Percentiles rank a stretch among this genome's conserved stretches.
Evolutionary conservation across 2,329 filamentous ascomycete genomes (phyloP).

Genomic region (Sordariomycetes sp.): DNA sequence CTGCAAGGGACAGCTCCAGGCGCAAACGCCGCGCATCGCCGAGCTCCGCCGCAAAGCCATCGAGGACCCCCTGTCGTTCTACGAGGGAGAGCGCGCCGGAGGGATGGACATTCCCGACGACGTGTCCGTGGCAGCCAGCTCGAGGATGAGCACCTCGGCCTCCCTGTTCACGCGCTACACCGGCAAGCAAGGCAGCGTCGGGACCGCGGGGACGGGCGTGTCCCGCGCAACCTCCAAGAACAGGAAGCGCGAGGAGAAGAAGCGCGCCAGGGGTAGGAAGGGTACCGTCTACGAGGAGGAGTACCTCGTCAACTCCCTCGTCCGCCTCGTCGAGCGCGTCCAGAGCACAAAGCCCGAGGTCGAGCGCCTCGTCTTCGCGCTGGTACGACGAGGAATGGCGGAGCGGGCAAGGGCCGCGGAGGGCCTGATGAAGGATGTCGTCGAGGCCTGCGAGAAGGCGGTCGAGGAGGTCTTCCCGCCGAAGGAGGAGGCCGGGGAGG

Average conservation of each 20-base stretch:
- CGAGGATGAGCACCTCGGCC: constrained; percentile 71
- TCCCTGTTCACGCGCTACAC: constrained; percentile 92
- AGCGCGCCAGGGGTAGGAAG: constrained; percentile 89
- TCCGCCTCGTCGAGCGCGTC: constrained; percentile 73
- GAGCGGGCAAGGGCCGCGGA: constrained; percentile 78
- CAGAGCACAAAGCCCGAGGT: constrained; percentile 66
- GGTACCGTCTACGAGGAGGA: constrained; percentile 97
- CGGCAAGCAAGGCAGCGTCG: constrained; percentile 50
- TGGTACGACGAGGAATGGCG: constrained; percentile 75
- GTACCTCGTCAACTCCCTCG: constrained; percentile 84
- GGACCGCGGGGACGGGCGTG: constrained; percentile 63
- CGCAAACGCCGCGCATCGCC: constrained; percentile 76
- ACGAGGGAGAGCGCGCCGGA: constrained; percentile 62
- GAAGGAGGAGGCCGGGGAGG: constrained; percentile 8
- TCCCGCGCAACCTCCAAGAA: constrained; percentile 82
- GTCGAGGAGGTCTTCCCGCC: constrained; percentile 60
- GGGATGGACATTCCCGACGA: constrained; percentile 78
- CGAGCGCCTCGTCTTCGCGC: constrained; percentile 62
- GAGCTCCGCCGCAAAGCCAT: constrained; percentile 75
- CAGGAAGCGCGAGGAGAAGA: constrained; percentile 82
- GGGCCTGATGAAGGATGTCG: constrained; percentile 62
- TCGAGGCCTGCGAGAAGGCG: constrained; percentile 57
- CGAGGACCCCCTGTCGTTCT: constrained; percentile 81
- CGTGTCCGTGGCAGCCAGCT: constrained; percentile 76
- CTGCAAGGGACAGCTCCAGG: constrained; percentile 74